Evolutionary conservation across 2,329 filamentous ascomycete genomes (phyloP).

Genomic region (Madurella fahalii): DNA sequence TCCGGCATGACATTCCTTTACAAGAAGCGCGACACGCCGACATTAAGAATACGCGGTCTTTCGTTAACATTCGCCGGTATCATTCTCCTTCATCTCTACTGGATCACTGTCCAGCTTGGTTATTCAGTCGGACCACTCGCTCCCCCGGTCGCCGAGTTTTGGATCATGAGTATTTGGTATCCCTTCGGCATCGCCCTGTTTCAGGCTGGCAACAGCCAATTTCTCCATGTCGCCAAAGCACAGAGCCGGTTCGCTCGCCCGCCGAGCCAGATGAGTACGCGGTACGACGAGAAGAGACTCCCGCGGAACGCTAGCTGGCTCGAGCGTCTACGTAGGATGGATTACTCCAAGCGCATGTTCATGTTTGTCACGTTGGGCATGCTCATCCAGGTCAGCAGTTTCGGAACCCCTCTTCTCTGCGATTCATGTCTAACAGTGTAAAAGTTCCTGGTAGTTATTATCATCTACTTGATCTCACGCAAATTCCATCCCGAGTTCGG

Average conservation of each 20-base stretch:
- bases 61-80: constrained; percentile 35
- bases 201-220: constrained; percentile 59
- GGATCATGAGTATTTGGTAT: constrained; percentile 63
- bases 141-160: constrained; percentile 56
- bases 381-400: constrained; percentile 47
- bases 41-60: constrained; percentile 37
- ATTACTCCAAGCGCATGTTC: constrained; percentile 43
- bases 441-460: constrained; percentile 51
- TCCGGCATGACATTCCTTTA: constrained; percentile 40
- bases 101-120: constrained; percentile 37
- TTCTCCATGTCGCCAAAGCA: constrained; percentile 54
- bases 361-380: constrained; percentile 51
- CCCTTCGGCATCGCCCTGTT: constrained; percentile 63
- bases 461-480: constrained; percentile 60
- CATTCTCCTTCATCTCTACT: constrained; percentile 41
- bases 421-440: constrained; percentile 13
- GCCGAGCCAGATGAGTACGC: constrained; percentile 18
- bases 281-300: constrained; percentile 18
- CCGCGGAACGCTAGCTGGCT: constrained; percentile 14
- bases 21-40: constrained; percentile 37
- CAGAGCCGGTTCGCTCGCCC: constrained; percentile 39
- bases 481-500: constrained; percentile 62
- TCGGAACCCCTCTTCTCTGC: background rate
- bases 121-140: constrained; percentile 39
- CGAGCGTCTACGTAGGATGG: constrained; percentile 25